Percentiles rank a stretch among this genome's conserved stretches.
Evolutionary conservation across 495 filamentous ascomycete genomes (phyloP).

Genomic region (Hyphodiscus hymeniophilus): DNA sequence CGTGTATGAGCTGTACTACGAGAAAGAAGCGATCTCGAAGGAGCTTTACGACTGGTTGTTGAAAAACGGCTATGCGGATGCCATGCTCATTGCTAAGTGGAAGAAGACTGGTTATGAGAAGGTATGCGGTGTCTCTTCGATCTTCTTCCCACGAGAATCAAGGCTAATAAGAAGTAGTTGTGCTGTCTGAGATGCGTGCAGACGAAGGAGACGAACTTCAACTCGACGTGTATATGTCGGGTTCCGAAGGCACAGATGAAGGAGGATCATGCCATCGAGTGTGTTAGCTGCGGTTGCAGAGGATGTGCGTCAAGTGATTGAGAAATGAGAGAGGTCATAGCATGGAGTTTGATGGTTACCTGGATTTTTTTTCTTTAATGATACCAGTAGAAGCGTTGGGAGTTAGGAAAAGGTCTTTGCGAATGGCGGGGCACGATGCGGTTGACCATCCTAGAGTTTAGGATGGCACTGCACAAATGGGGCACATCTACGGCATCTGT

Average conservation of each 20-base stretch:
- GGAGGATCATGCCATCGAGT: conserved; percentile 83
- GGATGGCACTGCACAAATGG: no score
- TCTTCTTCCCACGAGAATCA: neutral
- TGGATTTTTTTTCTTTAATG: neutral
- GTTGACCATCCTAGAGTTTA: no score
- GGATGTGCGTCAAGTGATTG: conserved; percentile 85
- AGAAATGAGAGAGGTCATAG: neutral
- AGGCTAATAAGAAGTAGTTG: conserved; percentile 39
- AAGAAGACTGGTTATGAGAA: conserved; percentile 99
- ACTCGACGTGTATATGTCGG: conserved; percentile 93
- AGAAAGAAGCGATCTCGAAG: conserved; percentile 90
- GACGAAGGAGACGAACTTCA: conserved; percentile 98
- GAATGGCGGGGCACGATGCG: no score
- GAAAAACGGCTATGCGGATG: conserved; percentile 94
- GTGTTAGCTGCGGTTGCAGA: conserved; percentile 91
- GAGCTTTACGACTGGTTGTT: conserved; percentile 91
- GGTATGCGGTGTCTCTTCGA: conserved; percentile 38
- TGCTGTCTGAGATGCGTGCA: conserved; percentile 96
- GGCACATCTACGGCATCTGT: no score
- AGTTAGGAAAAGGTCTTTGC: neutral
- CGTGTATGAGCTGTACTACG: conserved; percentile 96
- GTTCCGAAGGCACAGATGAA: conserved; percentile 89
- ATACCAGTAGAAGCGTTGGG: conserved; percentile 16
- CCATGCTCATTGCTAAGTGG: conserved; percentile 96
- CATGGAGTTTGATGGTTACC: neutral